Conservation (phyloP, 305 asterid species). For the Withania somnifera region DNA sequence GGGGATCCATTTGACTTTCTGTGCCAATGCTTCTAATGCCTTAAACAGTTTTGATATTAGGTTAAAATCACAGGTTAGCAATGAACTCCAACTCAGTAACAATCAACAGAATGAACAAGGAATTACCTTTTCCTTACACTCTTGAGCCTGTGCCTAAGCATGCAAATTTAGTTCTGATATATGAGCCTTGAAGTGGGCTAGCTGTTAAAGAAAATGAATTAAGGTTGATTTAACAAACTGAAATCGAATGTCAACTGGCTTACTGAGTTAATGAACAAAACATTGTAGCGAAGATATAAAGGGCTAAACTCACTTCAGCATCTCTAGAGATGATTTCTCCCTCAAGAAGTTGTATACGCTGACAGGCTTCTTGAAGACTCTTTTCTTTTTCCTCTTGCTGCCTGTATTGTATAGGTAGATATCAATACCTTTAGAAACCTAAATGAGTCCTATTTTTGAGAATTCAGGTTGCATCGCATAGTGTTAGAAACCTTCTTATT, state of each 20-base stretch:
- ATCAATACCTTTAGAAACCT: conserved; percentile 9
- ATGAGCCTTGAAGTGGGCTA: conserved; percentile 75
- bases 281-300: neutral
- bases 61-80: neutral
- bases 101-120: neutral
- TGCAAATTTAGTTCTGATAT: conserved; percentile 79
- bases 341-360: conserved; percentile 64
- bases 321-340: conserved; percentile 72
- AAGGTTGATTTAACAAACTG: conserved; percentile 1
- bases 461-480: neutral
- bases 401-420: conserved; percentile 35
- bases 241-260: neutral
- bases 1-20: conserved; percentile 69
- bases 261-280: neutral
- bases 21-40: conserved; percentile 85
- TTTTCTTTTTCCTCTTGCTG: conserved; percentile 53
- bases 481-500: conserved; percentile 42
- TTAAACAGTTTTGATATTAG: conserved; percentile 45
- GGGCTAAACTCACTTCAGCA: conserved; percentile 44
- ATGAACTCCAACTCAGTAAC: neutral
- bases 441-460: neutral
- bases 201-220: conserved; percentile 31
- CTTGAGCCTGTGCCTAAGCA: conserved; percentile 94
- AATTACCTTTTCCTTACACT: conserved; percentile 87
- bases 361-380: conserved; percentile 47